A percentile compares a stretch with the other conserved stretches of the same genome.
Evolutionary conservation across 2,329 filamentous ascomycete species (phyloP).

Genomic region (Pyrenophora graminea): DNA sequence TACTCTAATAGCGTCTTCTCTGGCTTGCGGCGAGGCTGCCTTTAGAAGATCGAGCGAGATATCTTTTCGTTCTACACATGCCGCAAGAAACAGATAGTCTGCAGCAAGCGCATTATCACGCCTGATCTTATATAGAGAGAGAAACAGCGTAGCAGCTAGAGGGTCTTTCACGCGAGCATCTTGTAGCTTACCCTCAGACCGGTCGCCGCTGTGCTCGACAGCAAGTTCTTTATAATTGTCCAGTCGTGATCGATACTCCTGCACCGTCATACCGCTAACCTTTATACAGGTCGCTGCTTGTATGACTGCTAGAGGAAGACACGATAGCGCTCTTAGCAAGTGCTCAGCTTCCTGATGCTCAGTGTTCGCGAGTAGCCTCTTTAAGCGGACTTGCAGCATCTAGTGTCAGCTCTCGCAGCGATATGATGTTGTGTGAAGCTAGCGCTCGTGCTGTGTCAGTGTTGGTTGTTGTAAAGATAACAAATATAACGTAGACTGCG

Average conservation of each 20-base stretch:
- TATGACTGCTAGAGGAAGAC: constrained; percentile 25
- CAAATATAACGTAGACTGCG: constrained; percentile 17
- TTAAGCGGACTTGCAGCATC: constrained; percentile 25
- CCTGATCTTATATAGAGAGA: constrained; percentile 46
- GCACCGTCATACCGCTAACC: constrained; percentile 8
- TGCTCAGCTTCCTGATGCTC: constrained; percentile 17
- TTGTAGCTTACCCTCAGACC: constrained; percentile 36
- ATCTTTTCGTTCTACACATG: constrained; percentile 40
- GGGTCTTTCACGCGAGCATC: constrained; percentile 40
- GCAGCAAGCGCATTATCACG: constrained; percentile 38
- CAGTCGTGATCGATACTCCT: constrained; percentile 17
- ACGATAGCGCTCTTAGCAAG: constrained; percentile 22
- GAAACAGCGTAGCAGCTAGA: constrained; percentile 47
- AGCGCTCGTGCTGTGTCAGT: constrained; percentile 15
- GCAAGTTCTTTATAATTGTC: not conserved
- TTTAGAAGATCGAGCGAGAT: constrained; percentile 18
- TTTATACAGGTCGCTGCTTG: constrained; percentile 27
- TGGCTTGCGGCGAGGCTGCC: too few species aligned
- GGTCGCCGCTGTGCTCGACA: constrained; percentile 36
- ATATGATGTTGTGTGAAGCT: constrained; percentile 21
- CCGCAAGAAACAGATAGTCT: constrained; percentile 47
- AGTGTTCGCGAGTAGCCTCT: constrained; percentile 2
- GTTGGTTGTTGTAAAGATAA: constrained; percentile 26
- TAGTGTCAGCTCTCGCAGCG: constrained; percentile 18
- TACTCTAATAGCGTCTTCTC: too few species aligned